phyloP scores from a whole-genome alignment of 176 grass and related monocot genomes.

The barley (Hordeum vulgare) region DNA sequence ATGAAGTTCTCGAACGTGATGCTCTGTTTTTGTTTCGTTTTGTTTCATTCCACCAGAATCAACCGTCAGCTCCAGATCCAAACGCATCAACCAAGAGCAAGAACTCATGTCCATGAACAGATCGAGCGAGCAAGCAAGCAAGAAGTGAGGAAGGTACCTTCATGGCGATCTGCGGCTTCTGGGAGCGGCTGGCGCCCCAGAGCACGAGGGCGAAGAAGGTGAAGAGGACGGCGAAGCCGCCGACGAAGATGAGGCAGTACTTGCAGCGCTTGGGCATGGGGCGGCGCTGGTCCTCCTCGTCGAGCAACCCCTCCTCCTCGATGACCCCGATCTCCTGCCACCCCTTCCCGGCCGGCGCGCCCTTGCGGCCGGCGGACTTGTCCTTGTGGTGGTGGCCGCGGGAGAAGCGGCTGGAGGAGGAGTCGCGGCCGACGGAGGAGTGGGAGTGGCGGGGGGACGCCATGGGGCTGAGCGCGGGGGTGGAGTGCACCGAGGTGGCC shows the following conservation, averaged over 20 bases:
- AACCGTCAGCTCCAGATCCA: background rate
- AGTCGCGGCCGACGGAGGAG: slow-evolving; percentile 66
- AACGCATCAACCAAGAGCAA: background rate
- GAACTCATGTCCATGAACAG: no score
- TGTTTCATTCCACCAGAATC: background rate
- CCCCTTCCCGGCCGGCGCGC: slow-evolving; percentile 20
- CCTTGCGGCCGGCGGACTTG: slow-evolving; percentile 23
- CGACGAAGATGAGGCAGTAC: slow-evolving; percentile 53
- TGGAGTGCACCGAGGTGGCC: slow-evolving; percentile 69
- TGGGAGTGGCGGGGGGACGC: slow-evolving; percentile 72
- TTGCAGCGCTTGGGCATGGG: slow-evolving; percentile 49
- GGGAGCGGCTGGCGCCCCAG: slow-evolving; percentile 87
- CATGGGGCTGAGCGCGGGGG: slow-evolving; percentile 61
- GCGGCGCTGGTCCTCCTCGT: slow-evolving; percentile 42
- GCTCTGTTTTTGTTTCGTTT: slow-evolving; percentile 29
- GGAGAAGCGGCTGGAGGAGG: slow-evolving; percentile 82
- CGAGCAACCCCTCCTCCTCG: slow-evolving; percentile 69
- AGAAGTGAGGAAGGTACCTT: slow-evolving; percentile 38
- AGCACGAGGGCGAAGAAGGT: slow-evolving; percentile 95
- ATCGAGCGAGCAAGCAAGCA: background rate
- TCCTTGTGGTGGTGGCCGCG: slow-evolving; percentile 10
- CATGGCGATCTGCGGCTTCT: slow-evolving; percentile 65
- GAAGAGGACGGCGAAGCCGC: slow-evolving; percentile 61
- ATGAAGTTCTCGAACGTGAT: slow-evolving; percentile 80
- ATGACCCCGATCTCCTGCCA: slow-evolving; percentile 78